Evolutionary conservation across 345 rosid species (phyloP).

Genomic region (Microthlaspi erraticum): DNA sequence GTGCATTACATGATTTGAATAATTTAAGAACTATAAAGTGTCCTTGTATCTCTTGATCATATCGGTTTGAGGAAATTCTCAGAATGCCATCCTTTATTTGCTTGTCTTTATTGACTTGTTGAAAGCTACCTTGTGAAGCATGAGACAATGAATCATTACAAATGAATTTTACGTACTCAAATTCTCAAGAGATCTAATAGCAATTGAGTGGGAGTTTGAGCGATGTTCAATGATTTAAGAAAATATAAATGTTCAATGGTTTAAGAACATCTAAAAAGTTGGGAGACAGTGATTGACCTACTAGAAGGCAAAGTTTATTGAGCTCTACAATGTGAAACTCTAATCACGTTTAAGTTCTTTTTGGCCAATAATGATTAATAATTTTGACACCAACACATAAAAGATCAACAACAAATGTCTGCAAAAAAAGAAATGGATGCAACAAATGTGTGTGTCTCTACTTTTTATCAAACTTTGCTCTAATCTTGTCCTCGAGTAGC

Average conservation of each 20-base stretch:
- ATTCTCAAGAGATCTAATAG: neutral
- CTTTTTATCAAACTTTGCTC: slow-evolving; percentile 59
- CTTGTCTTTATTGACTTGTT: slow-evolving; percentile 17
- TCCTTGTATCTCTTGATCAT: slow-evolving; percentile 30
- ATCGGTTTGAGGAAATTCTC: slow-evolving; percentile 9
- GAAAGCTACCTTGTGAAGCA: slow-evolving; percentile 17
- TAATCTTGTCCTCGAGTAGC: slow-evolving; percentile 70
- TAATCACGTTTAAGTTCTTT: slow-evolving; percentile 2
- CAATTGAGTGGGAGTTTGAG: slow-evolving; percentile 10
- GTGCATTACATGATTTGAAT: slow-evolving; percentile 36
- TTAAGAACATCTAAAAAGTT: neutral
- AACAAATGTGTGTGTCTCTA: slow-evolving; percentile 32
- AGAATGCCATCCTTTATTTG: neutral
- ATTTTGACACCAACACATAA: neutral
- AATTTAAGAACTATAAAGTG: slow-evolving; percentile 16
- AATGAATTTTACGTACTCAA: slow-evolving; percentile 7
- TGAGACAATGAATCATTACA: slow-evolving; percentile 24
- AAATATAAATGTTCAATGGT: slow-evolving; percentile 11
- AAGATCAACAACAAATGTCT: too few relatives aligned
- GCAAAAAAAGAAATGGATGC: neutral
- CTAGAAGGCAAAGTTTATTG: slow-evolving; percentile 11
- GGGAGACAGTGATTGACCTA: slow-evolving; percentile 31
- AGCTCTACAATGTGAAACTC: slow-evolving; percentile 14
- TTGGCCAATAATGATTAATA: slow-evolving; percentile 7
- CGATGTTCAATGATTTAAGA: slow-evolving; percentile 18